A percentile compares a stretch with the other conserved stretches of the same genome.
Conservation (phyloP, 192 early-diverging fungal genomes). For the Podila minutissima region DNA sequence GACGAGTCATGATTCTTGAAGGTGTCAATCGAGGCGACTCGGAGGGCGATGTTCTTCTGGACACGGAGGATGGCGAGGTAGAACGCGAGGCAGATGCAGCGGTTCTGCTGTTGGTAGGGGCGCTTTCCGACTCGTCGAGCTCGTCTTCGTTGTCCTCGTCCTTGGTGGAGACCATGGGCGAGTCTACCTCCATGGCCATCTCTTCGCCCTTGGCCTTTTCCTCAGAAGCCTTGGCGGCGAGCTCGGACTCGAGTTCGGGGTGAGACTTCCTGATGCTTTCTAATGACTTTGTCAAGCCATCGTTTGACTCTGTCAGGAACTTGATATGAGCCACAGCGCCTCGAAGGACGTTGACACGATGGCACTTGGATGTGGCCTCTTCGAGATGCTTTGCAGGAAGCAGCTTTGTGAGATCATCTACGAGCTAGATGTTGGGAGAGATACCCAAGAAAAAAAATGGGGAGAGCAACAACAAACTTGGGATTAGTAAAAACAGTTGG, state of each 20-base stretch:
- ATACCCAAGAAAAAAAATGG: too few relatives aligned
- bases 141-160: conserved; percentile 19
- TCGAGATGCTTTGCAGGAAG: conserved; percentile 49
- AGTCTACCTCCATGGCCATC: conserved; percentile 38
- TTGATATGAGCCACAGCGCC: conserved; percentile 53
- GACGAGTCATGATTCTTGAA: conserved; percentile 11
- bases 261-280: conserved; percentile 14
- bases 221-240: not conserved
- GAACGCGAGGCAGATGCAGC: conserved; percentile 6
- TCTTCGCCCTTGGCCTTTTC: not conserved
- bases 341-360: conserved; percentile 49
- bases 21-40: conserved; percentile 25
- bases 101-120: conserved; percentile 1
- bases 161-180: conserved; percentile 7
- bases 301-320: conserved; percentile 28
- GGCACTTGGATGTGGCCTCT: conserved; percentile 46
- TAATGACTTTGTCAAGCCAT: conserved; percentile 7
- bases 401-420: conserved; percentile 39
- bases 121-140: not conserved
- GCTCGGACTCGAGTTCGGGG: not conserved
- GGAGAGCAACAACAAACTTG: too few relatives aligned
- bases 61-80: not conserved
- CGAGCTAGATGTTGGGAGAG: conserved; percentile 4
- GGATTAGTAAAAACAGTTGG: too few relatives aligned
- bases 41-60: not conserved